Conservation (phyloP, 495 filamentous ascomycete genomes). For the Aspergillus nanangensis region DNA sequence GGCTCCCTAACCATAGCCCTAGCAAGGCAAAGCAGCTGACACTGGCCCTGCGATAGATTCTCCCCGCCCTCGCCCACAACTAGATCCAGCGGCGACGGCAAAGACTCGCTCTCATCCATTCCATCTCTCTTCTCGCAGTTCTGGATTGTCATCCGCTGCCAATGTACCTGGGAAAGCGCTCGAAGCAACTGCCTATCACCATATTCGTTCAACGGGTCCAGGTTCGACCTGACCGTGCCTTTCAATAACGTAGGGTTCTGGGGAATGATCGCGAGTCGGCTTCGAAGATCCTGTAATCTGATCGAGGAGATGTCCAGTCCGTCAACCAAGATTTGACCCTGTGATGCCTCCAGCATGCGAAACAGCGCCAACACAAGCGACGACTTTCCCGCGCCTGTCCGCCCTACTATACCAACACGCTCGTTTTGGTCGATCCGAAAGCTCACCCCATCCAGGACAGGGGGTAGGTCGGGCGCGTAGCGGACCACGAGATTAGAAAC, state of each 20-base stretch:
- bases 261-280: conserved; percentile 47
- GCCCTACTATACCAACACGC: conserved; percentile 66
- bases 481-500: conserved; percentile 58
- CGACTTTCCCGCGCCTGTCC: conserved; percentile 49
- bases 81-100: conserved; percentile 42
- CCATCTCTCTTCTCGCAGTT: no score
- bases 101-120: conserved; percentile 12
- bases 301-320: conserved; percentile 45
- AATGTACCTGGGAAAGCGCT: no score
- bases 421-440: conserved; percentile 59
- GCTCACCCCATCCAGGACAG: conserved; percentile 61
- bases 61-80: conserved; percentile 63
- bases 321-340: conserved; percentile 44
- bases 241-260: conserved; percentile 51
- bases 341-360: conserved; percentile 40
- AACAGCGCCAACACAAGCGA: conserved; percentile 42
- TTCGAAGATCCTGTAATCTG: conserved; percentile 43
- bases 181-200: no score
- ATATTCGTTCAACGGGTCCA: conserved; percentile 51
- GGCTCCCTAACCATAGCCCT: conserved; percentile 69
- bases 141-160: no score
- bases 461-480: conserved; percentile 64
- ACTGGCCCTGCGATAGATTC: conserved; percentile 76
- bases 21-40: conserved; percentile 74
- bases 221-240: conserved; percentile 46